Evolutionary conservation across 73 alveolate species (phyloP), one percentile per base, ranked within the genome.

Genomic region (Durusdinium trenchii): DNA sequence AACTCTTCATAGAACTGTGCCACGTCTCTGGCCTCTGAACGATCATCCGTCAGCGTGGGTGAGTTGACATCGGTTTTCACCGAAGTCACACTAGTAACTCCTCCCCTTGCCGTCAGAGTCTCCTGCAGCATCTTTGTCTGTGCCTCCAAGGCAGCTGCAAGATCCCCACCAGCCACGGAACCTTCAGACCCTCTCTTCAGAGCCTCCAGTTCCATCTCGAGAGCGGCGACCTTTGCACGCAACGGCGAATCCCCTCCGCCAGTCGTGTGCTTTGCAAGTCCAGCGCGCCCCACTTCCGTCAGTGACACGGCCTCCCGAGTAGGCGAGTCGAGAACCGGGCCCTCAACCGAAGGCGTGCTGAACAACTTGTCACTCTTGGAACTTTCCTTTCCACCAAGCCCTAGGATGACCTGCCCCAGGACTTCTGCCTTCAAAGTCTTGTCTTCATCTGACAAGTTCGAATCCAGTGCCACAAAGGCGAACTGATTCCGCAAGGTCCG

Each of bases 11-110:
- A 51, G 62, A 84, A 84, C 57, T 30, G 28, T 10, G 71, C 78
- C 78, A 84, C 94, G n/a, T 84, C 94, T 14, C 35, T 84, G 28
- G 54, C 57, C 0, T 84, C 94, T 0, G 60, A 0, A 14, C 32
- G 26, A 38, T 84, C 94, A 54, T 84, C 94, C 16, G 79, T 84
- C 78, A 84, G 40, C 40, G 94, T 84, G 42, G 94, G 94, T 78
- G 79, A 84, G 57, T 78, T 32, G 73, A 82, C 6, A 52, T 82
- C 92, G 20, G 92, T 82, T 35, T 82, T 82, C 73, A 47, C 92
- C 6, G 73, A 2, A 12, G 73, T 82, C 3, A 82, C 73, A 6
- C n/a, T 12, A 18, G 73, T 26, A 12, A 20, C 9, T 35, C 40
- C 79, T 23, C 47, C 54, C 69, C 48, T 26, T 26, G 47, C 38